phyloP scores from a whole-genome alignment of 371 early-diverging fungal species.

The Mucor mucedo region DNA sequence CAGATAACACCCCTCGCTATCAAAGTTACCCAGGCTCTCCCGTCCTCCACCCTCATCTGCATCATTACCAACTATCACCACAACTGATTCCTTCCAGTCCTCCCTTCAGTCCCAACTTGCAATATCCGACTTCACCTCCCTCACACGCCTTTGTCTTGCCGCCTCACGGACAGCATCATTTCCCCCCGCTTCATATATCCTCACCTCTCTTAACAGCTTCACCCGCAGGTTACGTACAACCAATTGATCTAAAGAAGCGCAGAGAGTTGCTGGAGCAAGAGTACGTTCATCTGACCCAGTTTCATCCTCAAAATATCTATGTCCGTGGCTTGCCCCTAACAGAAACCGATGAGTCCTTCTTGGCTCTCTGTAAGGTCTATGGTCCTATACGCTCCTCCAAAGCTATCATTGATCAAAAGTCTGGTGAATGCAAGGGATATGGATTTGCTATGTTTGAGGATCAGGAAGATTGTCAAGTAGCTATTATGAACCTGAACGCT shows the following conservation, averaged over 20 bases:
- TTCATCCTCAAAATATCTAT: slow-evolving; percentile 74
- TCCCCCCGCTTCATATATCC: slow-evolving; percentile 47
- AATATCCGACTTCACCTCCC: slow-evolving; percentile 37
- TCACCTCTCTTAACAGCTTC: slow-evolving; percentile 44
- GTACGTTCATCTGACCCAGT: slow-evolving; percentile 24
- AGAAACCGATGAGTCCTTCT: slow-evolving; percentile 75
- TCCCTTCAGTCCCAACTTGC: slow-evolving; percentile 47
- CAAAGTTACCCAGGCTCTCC: slow-evolving; percentile 51
- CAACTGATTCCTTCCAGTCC: slow-evolving; percentile 51
- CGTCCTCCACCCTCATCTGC: slow-evolving; percentile 44
- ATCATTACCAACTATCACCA: slow-evolving; percentile 27
- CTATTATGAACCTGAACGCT: slow-evolving; percentile 69
- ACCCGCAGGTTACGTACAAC: slow-evolving; percentile 16
- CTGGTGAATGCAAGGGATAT: slow-evolving; percentile 86
- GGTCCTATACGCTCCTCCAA: slow-evolving; percentile 85
- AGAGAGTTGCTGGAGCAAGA: slow-evolving; percentile 22
- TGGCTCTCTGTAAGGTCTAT: slow-evolving; percentile 62
- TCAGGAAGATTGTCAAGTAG: slow-evolving; percentile 63
- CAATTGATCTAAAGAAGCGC: slow-evolving; percentile 15
- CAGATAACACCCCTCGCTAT: slow-evolving; percentile 6
- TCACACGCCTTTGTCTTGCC: slow-evolving; percentile 39
- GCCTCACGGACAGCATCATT: slow-evolving; percentile 32
- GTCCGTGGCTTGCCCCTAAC: slow-evolving; percentile 76
- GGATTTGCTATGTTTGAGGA: slow-evolving; percentile 91
- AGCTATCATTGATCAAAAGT: slow-evolving; percentile 78